Evolutionary conservation across 352 stramenopile species (phyloP).

Genomic region (Phytophthora pinifolia): DNA sequence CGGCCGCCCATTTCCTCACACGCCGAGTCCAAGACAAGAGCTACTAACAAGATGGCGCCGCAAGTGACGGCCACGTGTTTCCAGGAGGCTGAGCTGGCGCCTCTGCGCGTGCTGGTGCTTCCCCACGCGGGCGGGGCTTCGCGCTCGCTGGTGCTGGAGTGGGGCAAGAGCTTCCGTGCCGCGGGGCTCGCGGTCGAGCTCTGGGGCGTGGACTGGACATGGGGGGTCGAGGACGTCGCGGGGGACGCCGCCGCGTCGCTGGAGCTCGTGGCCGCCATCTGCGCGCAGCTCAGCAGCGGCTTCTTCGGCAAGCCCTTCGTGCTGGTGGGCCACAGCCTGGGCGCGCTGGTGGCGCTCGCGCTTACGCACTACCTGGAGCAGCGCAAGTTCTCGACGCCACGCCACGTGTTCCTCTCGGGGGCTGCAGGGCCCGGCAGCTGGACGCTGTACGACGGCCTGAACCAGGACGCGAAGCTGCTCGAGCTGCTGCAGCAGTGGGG

Average conservation of each 20-base stretch:
- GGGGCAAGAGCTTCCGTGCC: slow-evolving; percentile 38
- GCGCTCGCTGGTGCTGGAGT: slow-evolving; percentile 48
- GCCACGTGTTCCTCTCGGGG: slow-evolving; percentile 65
- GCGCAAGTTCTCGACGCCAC: slow-evolving; percentile 48
- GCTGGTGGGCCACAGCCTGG: slow-evolving; percentile 67
- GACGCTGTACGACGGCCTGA: slow-evolving; percentile 38
- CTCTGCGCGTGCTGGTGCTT: slow-evolving; percentile 65
- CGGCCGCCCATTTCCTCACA: slow-evolving; percentile 15
- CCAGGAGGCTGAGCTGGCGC: slow-evolving; percentile 59
- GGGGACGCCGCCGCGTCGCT: slow-evolving; percentile 16
- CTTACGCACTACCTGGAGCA: slow-evolving; percentile 48
- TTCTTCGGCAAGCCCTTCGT: slow-evolving; percentile 83
- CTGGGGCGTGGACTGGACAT: slow-evolving; percentile 67
- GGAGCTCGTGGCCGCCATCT: slow-evolving; percentile 41
- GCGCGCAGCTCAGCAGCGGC: slow-evolving; percentile 36
- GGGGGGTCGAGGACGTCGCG: slow-evolving; percentile 14
- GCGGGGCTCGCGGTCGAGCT: slow-evolving; percentile 47
- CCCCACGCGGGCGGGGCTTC: slow-evolving; percentile 52
- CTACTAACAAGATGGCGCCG: slow-evolving; percentile 28
- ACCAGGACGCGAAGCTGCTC: slow-evolving; percentile 41
- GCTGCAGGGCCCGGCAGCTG: slow-evolving; percentile 36
- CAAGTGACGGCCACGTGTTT: slow-evolving; percentile 54
- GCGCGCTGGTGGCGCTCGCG: slow-evolving; percentile 56
- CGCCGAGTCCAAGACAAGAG: slow-evolving; percentile 8
- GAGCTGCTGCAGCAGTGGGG: slow-evolving; percentile 55